Evolutionary conservation across 495 filamentous ascomycete species (phyloP), one percentile per base, ranked within the genome.

Genomic region (Talaromyces proteolyticus): DNA sequence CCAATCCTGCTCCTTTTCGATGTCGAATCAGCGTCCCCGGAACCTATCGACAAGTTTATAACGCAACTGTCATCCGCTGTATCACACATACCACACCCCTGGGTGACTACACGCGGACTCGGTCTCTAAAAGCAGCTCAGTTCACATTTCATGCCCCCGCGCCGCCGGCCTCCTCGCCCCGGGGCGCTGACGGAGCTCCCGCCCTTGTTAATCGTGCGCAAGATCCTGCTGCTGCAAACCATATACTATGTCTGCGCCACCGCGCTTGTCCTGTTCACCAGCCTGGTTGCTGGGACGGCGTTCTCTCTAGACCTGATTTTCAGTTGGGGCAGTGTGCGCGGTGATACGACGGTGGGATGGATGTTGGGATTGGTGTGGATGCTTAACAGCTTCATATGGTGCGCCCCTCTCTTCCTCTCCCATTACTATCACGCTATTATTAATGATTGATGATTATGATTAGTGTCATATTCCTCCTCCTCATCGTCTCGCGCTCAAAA

Each of bases 261-360:
- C 17, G 66, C 85, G 6, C 75, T 97, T 49, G 88, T 95, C 52
- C 68, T 95, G 39, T 99, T 99, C 80, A 91, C 89, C 14, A 82
- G 84, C 4, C 75, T 95, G 14, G 88, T 95, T 5, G 85, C 88
- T 16, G 93, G 94, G 3, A 74, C 77, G 10, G 64, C 74, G 2
- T 91, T 96, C 55, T 78, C 66, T 21, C 57, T 86, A 0, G 83
- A 87, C 44, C 64, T 95, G 26, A 66, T 97, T 1, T 77, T 96
- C 44, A 82, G 80, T 55, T 96, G 92, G 89, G 73, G 81, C 46
- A 75, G 78, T n/a, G 59, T 97, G 53, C 72, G 91, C 52, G 91
- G 89, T 34, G 94, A 97, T 71, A 95, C 86, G 4, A 91, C 90
- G 6, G 78, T 89, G 34, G 93, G 93, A 39, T 99, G 92, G 92